A percentile compares a stretch with the other conserved stretches of the same genome.
Evolutionary conservation across 2,329 filamentous ascomycete genomes (phyloP).

Genomic region (Teratosphaeria gauchensis): DNA sequence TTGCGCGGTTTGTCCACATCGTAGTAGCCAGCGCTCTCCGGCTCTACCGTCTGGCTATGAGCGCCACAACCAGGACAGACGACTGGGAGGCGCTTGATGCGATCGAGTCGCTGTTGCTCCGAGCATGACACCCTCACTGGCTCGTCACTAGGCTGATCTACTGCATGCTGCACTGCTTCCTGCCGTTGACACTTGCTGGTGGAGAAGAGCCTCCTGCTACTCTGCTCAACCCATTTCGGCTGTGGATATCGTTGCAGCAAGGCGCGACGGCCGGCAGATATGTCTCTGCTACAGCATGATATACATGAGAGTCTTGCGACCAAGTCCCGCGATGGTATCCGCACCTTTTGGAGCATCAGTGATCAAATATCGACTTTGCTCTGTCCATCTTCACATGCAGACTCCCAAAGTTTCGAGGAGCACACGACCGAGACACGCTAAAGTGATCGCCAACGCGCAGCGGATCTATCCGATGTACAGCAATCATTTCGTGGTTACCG

Average conservation of each 20-base stretch:
- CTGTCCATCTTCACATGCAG: too few relatives aligned
- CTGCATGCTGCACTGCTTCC: background rate
- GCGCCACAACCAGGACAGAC: slow-evolving; percentile 55
- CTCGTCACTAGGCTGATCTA: background rate
- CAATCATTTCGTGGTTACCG: background rate
- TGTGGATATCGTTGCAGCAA: background rate
- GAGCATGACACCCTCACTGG: too few relatives aligned
- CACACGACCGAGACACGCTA: background rate
- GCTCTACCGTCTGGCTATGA: slow-evolving; percentile 46
- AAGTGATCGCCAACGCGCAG: background rate
- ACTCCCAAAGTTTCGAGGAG: background rate
- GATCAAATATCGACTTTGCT: background rate
- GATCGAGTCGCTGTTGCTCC: background rate
- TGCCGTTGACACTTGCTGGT: background rate
- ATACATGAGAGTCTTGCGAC: background rate
- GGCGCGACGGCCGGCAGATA: background rate
- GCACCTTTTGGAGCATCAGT: background rate
- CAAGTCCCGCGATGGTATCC: background rate
- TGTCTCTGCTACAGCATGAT: background rate
- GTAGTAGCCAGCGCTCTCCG: slow-evolving; percentile 50
- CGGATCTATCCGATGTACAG: background rate
- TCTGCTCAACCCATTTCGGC: slow-evolving; percentile 1
- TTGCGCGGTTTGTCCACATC: slow-evolving; percentile 19
- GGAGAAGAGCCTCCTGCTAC: slow-evolving; percentile 1
- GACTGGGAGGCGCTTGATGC: slow-evolving; percentile 12